Base-by-base conservation (phyloP, 176 grass and related monocot species). In the Cocos nucifera region DNA sequence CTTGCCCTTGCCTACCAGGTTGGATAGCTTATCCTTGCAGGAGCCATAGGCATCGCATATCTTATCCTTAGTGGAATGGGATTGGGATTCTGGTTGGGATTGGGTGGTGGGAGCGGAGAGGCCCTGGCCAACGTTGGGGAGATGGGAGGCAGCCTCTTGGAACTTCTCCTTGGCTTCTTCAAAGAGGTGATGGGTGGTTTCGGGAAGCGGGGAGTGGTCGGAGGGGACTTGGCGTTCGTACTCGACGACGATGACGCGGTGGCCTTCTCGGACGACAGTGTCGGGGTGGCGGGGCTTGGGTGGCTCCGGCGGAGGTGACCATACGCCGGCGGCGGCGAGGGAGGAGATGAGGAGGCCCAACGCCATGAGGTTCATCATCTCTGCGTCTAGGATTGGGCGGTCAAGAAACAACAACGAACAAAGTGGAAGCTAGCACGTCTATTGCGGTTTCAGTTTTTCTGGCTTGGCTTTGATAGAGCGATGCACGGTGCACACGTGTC, bases 351-450 rank as follows among this genome's bases (percentile, higher is more conserved):
- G 72, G 52, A 97, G 87, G 48, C 72, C 82, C 58, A 88, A 29
- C 2, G 81, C 78, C 19, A 85, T 51, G 14, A 88, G 49, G 78
- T 97, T 97, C 67, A 91, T 91, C 92, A 88, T 97, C 21, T 71
- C 17, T 12, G 35, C 9, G 10, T 44, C 9, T 44, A 44, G 35
- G 8, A 39, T 39, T 39, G 35, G 35, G 35, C 12, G 35, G 35
- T 39, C 35, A 39, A 32, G 30, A 9, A 39, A 12, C 35, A 12
- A 2, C 35, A 39, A 12, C 35, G 35, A 39, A 39, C 35, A 12
- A 39, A 12, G 9, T 30, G 9, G 35, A 12, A 39, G 35, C 35
- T 39, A 12, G 7, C 35, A 39, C 35, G 35, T 44, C 35, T 35
- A 35, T 35, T 4, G 32, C 32, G 32, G 32, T 35, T 35, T 35